These are phyloP conservation scores for Verbascum thapsus DNA, from an alignment of 257 asterid species.

Conservation along the genomic window DNA sequence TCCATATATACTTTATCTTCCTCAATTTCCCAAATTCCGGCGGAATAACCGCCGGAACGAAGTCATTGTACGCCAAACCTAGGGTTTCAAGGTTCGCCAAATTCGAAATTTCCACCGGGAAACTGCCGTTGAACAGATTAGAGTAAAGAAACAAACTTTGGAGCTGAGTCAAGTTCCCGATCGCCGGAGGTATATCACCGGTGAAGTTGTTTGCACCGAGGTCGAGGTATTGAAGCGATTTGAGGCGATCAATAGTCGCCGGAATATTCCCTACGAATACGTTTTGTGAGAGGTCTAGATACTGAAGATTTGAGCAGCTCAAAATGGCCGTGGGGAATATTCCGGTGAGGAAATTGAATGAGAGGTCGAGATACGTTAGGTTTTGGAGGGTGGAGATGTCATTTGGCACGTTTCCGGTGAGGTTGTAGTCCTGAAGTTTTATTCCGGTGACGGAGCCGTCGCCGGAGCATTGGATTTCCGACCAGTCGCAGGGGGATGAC, in stretches of 20 bases:
- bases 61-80: constrained; percentile 53
- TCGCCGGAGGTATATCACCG: constrained; percentile 71
- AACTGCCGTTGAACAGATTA: constrained; percentile 67
- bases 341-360: constrained; percentile 45
- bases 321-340: constrained; percentile 53
- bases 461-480: constrained; percentile 44
- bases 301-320: constrained; percentile 54
- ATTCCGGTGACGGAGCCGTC: constrained; percentile 51
- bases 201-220: constrained; percentile 68
- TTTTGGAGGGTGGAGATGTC: constrained; percentile 51
- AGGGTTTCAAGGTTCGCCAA: constrained; percentile 61
- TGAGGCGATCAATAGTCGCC: constrained; percentile 46
- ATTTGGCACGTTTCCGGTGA: constrained; percentile 48
- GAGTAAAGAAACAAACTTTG: constrained; percentile 33
- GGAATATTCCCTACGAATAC: constrained; percentile 60
- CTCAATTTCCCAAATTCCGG: constrained; percentile 58
- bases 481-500: constrained; percentile 52
- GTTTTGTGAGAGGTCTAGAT: constrained; percentile 69
- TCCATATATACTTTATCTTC: constrained; percentile 50
- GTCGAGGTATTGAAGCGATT: constrained; percentile 48
- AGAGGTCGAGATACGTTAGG: constrained; percentile 51
- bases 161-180: constrained; percentile 61
- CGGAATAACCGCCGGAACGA: constrained; percentile 57
- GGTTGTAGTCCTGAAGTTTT: constrained; percentile 25
- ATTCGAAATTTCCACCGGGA: constrained; percentile 66